Percentiles rank a stretch among this genome's conserved stretches.
These are phyloP conservation scores for Trichoderma hamatum DNA, from an alignment of 2,329 filamentous ascomycete genomes.

Conservation along the genomic window DNA sequence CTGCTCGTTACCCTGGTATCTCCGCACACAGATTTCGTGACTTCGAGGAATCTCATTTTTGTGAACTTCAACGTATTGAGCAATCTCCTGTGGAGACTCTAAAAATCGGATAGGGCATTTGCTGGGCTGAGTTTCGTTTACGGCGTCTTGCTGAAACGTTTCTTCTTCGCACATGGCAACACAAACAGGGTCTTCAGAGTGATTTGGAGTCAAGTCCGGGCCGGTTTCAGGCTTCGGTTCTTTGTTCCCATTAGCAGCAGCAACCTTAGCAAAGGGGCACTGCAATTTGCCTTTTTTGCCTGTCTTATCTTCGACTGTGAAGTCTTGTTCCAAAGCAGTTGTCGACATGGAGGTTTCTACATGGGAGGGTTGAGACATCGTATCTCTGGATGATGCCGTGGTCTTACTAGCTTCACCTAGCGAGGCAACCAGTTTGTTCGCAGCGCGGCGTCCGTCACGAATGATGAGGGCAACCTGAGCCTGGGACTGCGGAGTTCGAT, in stretches of 20 bases:
- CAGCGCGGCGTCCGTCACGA: constrained; percentile 64
- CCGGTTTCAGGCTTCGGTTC: constrained; percentile 34
- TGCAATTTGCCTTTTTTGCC: constrained; percentile 75
- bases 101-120: constrained; percentile 93
- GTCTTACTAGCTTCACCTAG: constrained; percentile 56
- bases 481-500: constrained; percentile 44
- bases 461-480: constrained; percentile 66
- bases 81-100: constrained; percentile 89
- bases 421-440: constrained; percentile 52
- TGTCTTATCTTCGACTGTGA: constrained; percentile 81
- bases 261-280: constrained; percentile 72
- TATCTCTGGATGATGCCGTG: constrained; percentile 53
- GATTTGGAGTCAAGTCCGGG: constrained; percentile 50
- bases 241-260: constrained; percentile 32
- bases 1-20: constrained; percentile 84
- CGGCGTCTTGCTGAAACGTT: constrained; percentile 54
- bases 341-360: constrained; percentile 63
- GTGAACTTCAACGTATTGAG: constrained; percentile 90
- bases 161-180: constrained; percentile 65
- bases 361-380: constrained; percentile 49
- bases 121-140: constrained; percentile 54
- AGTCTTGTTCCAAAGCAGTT: constrained; percentile 80
- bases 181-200: constrained; percentile 63
- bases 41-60: constrained; percentile 94
- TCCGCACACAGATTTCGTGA: constrained; percentile 87